Evolutionary conservation across 2,329 filamentous ascomycete genomes (phyloP).

Genomic region (Gaeumannomyces sp.): DNA sequence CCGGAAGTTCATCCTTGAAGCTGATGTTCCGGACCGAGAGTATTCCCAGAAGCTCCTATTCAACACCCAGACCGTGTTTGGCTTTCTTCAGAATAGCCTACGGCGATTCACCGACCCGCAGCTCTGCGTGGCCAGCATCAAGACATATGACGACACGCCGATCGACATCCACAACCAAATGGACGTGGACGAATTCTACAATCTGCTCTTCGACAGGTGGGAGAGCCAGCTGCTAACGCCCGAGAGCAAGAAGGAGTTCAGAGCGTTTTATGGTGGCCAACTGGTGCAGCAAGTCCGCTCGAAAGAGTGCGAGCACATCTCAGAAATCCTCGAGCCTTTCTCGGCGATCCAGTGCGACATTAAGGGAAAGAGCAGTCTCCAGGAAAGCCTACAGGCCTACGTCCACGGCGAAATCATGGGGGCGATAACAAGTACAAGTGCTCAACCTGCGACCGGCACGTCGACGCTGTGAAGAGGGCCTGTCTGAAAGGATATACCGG

Average conservation of each 20-base stretch:
- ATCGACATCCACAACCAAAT: constrained; percentile 91
- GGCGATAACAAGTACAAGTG: constrained; percentile 99
- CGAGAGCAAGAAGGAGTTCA: constrained; percentile 65
- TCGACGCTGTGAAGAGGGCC: constrained; percentile 88
- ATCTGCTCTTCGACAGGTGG: constrained; percentile 84
- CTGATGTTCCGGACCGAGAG: constrained; percentile 48
- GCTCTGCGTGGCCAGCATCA: constrained; percentile 67
- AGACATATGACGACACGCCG: constrained; percentile 71
- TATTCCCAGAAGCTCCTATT: constrained; percentile 61
- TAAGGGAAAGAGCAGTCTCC: constrained; percentile 76
- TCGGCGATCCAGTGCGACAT: constrained; percentile 95
- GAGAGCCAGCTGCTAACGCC: constrained; percentile 69
- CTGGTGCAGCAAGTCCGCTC: constrained; percentile 93
- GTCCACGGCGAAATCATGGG: constrained; percentile 96
- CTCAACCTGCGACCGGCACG: constrained; percentile 78
- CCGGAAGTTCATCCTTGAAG: constrained; percentile 71
- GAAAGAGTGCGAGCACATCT: constrained; percentile 89
- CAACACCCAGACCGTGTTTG: constrained; percentile 77
- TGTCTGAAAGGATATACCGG: constrained; percentile 88
- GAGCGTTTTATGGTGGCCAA: constrained; percentile 84
- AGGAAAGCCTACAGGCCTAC: constrained; percentile 89
- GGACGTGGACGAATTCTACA: constrained; percentile 98
- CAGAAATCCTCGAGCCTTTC: constrained; percentile 82
- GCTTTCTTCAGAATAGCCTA: constrained; percentile 76
- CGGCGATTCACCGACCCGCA: constrained; percentile 67